phyloP scores from a whole-genome alignment of 2,329 filamentous ascomycete genomes.

The Phoma herbarum region DNA sequence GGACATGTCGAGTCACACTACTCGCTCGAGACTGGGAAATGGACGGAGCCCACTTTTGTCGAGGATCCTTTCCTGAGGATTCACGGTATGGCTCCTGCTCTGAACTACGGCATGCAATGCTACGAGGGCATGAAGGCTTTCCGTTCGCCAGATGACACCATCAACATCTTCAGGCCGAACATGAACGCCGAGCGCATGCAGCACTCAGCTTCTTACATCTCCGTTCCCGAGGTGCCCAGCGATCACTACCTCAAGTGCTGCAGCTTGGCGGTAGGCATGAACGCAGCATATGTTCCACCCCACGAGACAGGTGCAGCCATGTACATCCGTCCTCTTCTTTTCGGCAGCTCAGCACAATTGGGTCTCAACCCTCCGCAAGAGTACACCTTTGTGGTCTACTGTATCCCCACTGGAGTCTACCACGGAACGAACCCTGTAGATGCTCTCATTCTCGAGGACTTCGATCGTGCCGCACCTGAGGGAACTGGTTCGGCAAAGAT shows the following conservation, averaged over 20 bases:
- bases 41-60: conserved; percentile 81
- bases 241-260: conserved; percentile 79
- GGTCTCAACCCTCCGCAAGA: conserved; percentile 88
- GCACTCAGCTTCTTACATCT: conserved; percentile 83
- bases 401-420: conserved; percentile 92
- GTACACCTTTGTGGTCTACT: conserved; percentile 90
- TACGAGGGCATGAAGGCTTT: conserved; percentile 99
- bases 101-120: conserved; percentile 96
- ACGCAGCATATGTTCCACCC: conserved; percentile 90
- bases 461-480: conserved; percentile 90
- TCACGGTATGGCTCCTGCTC: conserved; percentile 92
- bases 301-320: conserved; percentile 88
- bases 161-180: conserved; percentile 87
- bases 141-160: conserved; percentile 74
- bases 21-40: conserved; percentile 75
- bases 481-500: conserved; percentile 93
- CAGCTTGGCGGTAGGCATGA: conserved; percentile 82
- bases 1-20: conserved; percentile 92
- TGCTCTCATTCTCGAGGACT: conserved; percentile 87
- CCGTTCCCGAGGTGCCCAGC: conserved; percentile 80
- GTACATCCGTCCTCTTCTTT: conserved; percentile 90
- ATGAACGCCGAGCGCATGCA: conserved; percentile 86
- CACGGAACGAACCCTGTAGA: conserved; percentile 90
- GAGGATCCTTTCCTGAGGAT: conserved; percentile 84
- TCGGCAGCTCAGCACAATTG: conserved; percentile 86